phyloP scores from a whole-genome alignment of 345 rosid species.

The Moricandia arvensis region DNA sequence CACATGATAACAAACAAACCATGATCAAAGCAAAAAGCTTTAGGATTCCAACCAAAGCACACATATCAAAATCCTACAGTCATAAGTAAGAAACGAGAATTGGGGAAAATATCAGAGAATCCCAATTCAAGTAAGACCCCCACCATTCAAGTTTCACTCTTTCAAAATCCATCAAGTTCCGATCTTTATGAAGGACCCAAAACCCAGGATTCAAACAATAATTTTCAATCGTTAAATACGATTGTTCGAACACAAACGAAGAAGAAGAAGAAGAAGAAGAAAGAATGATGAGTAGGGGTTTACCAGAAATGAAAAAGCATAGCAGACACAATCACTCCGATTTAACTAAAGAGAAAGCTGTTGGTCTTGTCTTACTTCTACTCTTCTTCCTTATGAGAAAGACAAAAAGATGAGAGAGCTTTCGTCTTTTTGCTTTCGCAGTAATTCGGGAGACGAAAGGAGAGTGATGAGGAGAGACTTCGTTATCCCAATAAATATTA shows the following conservation, averaged over 20 bases:
- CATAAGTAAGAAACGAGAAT: neutral
- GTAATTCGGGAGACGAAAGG: slow-evolving; percentile 17
- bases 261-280: neutral
- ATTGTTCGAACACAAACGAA: neutral
- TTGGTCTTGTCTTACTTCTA: neutral
- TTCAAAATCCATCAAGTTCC: slow-evolving; percentile 19
- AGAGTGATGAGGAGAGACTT: slow-evolving; percentile 10
- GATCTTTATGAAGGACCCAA: neutral
- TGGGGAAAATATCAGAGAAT: neutral
- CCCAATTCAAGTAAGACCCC: slow-evolving; percentile 20
- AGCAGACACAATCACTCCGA: neutral
- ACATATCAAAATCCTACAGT: neutral
- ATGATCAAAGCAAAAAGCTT: slow-evolving; percentile 4
- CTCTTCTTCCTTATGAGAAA: neutral
- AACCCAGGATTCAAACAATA: neutral
- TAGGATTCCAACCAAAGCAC: neutral
- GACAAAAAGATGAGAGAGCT: neutral
- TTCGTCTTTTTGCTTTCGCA: slow-evolving; percentile 13
- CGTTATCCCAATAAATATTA: neutral
- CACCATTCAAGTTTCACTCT: slow-evolving; percentile 18
- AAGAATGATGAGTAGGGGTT: neutral
- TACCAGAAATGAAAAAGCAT: slow-evolving; percentile 15
- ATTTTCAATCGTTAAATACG: neutral
- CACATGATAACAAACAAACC: slow-evolving; percentile 10
- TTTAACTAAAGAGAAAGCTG: neutral